Conservation (phyloP, 257 asterid species). For the Solanum acaule region DNA sequence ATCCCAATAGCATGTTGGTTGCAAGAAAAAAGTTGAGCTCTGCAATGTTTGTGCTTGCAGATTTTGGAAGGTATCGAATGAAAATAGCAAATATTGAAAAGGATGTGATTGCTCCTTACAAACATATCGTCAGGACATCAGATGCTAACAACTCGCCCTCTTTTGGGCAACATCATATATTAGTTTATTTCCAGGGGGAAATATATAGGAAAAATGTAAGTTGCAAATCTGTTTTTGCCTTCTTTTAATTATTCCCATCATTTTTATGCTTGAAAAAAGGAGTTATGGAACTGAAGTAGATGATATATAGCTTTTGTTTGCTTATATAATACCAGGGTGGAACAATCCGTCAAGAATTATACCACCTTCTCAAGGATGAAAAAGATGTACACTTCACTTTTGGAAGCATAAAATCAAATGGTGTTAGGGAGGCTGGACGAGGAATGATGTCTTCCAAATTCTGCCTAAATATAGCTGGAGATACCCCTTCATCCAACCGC, state of each 20-base stretch:
- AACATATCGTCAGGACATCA: slow-evolving; percentile 61
- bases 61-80: slow-evolving; percentile 15
- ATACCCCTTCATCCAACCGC: slow-evolving; percentile 83
- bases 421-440: slow-evolving; percentile 36
- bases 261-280: neutral
- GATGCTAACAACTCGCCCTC: slow-evolving; percentile 25
- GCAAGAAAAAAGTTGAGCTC: slow-evolving; percentile 53
- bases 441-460: slow-evolving; percentile 80
- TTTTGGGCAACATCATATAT: slow-evolving; percentile 30
- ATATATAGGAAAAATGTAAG: slow-evolving; percentile 79
- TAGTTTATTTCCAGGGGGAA: slow-evolving; percentile 72
- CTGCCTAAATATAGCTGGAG: slow-evolving; percentile 76
- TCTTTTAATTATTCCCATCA: neutral
- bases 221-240: neutral
- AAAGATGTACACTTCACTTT: slow-evolving; percentile 50
- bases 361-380: slow-evolving; percentile 56
- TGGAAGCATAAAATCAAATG: slow-evolving; percentile 47
- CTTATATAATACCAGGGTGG: slow-evolving; percentile 45
- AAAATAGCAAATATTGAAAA: slow-evolving; percentile 51
- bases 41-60: slow-evolving; percentile 57
- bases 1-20: slow-evolving; percentile 64
- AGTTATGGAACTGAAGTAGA: neutral
- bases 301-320: neutral
- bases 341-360: slow-evolving; percentile 54
- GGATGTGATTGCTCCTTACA: slow-evolving; percentile 82